Evolutionary conservation across 2,329 filamentous ascomycete species (phyloP).

Genomic region (Sporothrix pseudoabietina): DNA sequence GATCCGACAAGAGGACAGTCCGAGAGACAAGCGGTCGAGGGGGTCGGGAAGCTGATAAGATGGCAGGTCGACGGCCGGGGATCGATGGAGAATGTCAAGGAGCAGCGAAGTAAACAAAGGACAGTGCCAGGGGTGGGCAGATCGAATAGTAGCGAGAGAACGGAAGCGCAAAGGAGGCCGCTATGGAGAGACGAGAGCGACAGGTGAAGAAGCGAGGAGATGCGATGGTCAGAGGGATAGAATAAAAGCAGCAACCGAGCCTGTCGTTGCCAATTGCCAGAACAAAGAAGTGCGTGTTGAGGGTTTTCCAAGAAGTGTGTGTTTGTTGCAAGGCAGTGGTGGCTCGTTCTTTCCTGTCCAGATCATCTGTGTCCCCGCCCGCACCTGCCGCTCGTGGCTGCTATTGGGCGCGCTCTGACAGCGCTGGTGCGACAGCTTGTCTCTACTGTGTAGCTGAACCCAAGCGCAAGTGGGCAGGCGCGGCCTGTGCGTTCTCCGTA

Average conservation of each 20-base stretch:
- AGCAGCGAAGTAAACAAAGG: constrained; percentile 4
- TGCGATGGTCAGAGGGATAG: neutral
- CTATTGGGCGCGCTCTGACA: neutral
- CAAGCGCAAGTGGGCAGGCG: neutral
- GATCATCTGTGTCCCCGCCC: neutral
- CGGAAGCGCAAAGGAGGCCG: neutral
- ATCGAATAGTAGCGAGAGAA: no score
- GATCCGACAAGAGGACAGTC: neutral
- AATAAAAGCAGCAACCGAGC: neutral
- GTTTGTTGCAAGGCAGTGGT: neutral
- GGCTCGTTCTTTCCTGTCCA: neutral
- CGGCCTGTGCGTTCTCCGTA: neutral
- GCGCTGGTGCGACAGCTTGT: neutral
- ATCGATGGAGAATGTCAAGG: neutral
- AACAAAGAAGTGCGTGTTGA: constrained; percentile 5
- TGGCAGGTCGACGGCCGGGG: neutral
- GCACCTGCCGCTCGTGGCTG: neutral
- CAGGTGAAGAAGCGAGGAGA: neutral
- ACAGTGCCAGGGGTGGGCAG: neutral
- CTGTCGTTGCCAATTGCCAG: constrained; percentile 13
- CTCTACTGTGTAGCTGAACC: neutral
- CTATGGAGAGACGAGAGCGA: neutral
- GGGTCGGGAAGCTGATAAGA: neutral
- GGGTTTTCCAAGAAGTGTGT: neutral
- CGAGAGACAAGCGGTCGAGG: neutral